A percentile compares a stretch with the other conserved stretches of the same genome.
phyloP scores from a whole-genome alignment of 2,329 filamentous ascomycete genomes.

The Cyphellophora attinorum region DNA sequence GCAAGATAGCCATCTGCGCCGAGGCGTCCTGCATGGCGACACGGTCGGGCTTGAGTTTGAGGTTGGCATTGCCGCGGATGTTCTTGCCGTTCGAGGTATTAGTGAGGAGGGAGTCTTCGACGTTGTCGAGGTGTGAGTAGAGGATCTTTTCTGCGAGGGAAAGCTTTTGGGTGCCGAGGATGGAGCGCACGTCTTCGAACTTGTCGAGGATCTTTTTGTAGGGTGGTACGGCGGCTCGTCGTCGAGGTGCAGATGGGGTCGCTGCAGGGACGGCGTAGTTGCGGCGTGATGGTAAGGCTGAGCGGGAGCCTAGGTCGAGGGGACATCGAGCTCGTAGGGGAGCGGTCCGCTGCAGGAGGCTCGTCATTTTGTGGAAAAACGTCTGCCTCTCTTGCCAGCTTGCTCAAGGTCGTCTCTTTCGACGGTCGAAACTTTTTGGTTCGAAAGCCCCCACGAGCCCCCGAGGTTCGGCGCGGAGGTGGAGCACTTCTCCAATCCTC shows the following conservation, averaged over 20 bases:
- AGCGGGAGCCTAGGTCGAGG: constrained; percentile 11
- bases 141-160: constrained; percentile 97
- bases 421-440: no score
- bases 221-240: constrained; percentile 49
- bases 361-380: constrained; percentile 8
- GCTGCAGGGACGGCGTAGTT: constrained; percentile 13
- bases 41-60: constrained; percentile 94
- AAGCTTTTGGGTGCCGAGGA: constrained; percentile 59
- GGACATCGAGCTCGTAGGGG: constrained; percentile 12
- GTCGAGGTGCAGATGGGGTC: constrained; percentile 5
- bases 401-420: no score
- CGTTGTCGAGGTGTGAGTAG: constrained; percentile 86
- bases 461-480: no score
- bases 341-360: constrained; percentile 9
- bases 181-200: constrained; percentile 63
- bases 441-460: no score
- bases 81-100: constrained; percentile 74
- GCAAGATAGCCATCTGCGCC: constrained; percentile 93
- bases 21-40: constrained; percentile 99
- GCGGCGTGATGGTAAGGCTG: constrained; percentile 5
- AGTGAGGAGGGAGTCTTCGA: constrained; percentile 75
- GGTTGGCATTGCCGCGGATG: constrained; percentile 78
- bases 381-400: no score
- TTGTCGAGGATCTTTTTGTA: constrained; percentile 74
- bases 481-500: no score